Percentiles rank a stretch among this genome's conserved stretches.
phyloP scores from a whole-genome alignment of 495 filamentous ascomycete species.

The Xylaria acuta region DNA sequence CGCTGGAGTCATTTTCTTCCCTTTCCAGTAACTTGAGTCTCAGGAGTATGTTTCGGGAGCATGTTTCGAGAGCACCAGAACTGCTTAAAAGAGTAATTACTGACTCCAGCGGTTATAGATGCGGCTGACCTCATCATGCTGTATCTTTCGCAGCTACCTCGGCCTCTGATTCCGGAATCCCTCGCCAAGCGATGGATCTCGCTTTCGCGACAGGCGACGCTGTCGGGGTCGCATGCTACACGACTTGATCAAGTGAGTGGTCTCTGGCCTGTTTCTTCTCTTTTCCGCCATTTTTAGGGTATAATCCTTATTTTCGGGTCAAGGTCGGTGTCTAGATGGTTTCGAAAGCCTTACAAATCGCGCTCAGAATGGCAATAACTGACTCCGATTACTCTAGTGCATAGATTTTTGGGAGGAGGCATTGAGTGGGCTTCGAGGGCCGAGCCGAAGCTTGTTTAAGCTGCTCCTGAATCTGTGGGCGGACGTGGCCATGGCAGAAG shows the following conservation, averaged over 20 bases:
- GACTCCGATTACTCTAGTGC: slow-evolving; percentile 26
- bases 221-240: slow-evolving; percentile 38
- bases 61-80: too few relatives aligned
- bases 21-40: too few relatives aligned
- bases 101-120: too few relatives aligned
- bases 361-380: background rate
- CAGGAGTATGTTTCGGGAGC: too few relatives aligned
- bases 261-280: background rate
- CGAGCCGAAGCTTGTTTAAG: slow-evolving; percentile 48
- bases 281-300: background rate
- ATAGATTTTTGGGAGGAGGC: slow-evolving; percentile 59
- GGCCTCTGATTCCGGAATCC: slow-evolving; percentile 45
- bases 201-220: slow-evolving; percentile 46
- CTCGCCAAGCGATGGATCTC: slow-evolving; percentile 48
- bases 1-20: too few relatives aligned
- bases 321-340: background rate
- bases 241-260: slow-evolving; percentile 43
- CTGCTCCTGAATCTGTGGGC: slow-evolving; percentile 53
- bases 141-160: slow-evolving; percentile 48
- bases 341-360: background rate
- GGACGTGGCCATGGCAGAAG: slow-evolving; percentile 43
- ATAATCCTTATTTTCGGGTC: background rate
- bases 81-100: too few relatives aligned
- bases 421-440: slow-evolving; percentile 46
- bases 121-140: slow-evolving; percentile 49